Evolutionary conservation across 257 asterid species (phyloP), one percentile per base, ranked within the genome.

Genomic region (Nicotiana tomentosiformis): DNA sequence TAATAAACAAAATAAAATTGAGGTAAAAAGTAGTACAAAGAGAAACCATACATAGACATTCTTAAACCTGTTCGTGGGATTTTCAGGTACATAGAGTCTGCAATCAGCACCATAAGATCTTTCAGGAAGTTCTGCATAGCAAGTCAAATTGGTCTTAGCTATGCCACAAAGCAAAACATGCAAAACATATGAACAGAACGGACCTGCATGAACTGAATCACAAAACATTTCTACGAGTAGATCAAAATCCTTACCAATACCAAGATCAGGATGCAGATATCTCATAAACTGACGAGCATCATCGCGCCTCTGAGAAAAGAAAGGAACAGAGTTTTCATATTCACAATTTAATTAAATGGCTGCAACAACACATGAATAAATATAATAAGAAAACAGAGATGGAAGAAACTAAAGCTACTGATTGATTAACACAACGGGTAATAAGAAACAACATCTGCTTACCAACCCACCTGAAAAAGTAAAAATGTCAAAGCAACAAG

Each of bases 51-150:
- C 99, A 93, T 96, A 94, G 90, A 96, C 97, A 91, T 96, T 96
- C 97, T 94, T 96, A 93, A 96, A 96, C 98, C 98, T 96, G 97
- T 91, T 90, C 30, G 92, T 87, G 33, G 98, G 97, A 92, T 89
- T 86, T 86, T 96, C 98, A 82, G 98, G 95, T 53, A 94, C 81
- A 82, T 96, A 96, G 20, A 96, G 90, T 86, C 97, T 91, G 88
- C 99, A 96, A 90, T 96, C 99, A 77, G 96, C 89, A 72, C 98
- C 98, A 65, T 96, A 96, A 64, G 98, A 94, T 89, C 93, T 90
- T 88, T 96, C 99, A 30, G 98, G 98, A 85, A 94, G 98, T 86
- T 96, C 99, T 94, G 92, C 90, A 87, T 32, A 88, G 67, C 65
- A 72, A 49, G 65, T 30, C 51, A 66, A 30, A 65, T 66, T 1